A percentile compares a stretch with the other conserved stretches of the same genome.
Conservation (phyloP, 352 stramenopile genomes). For the Phytophthora hybrid region DNA sequence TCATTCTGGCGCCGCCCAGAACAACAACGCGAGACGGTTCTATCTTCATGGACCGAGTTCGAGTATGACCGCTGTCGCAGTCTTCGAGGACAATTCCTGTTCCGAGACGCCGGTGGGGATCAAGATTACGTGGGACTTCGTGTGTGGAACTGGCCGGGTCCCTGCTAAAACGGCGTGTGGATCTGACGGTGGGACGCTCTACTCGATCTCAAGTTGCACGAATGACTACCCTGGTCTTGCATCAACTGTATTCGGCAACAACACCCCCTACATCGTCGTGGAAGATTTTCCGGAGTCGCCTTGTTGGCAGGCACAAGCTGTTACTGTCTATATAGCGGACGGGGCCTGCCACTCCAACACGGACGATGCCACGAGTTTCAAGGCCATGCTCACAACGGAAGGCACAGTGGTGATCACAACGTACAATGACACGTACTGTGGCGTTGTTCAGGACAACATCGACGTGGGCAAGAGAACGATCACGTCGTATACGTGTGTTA, state of each 20-base stretch:
- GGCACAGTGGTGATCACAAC: neutral
- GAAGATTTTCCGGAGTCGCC: neutral
- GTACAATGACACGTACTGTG: slow-evolving; percentile 6
- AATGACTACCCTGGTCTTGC: slow-evolving; percentile 5
- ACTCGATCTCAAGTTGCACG: slow-evolving; percentile 14
- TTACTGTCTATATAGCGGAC: neutral
- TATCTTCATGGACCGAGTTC: neutral
- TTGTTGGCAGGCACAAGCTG: neutral
- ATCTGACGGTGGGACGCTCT: neutral
- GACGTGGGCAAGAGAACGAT: neutral
- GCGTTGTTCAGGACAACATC: neutral
- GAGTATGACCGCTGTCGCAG: neutral
- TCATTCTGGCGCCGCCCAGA: slow-evolving; percentile 1
- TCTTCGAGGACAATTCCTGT: neutral
- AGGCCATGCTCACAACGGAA: neutral
- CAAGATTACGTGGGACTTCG: slow-evolving; percentile 4
- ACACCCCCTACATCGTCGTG: slow-evolving; percentile 13
- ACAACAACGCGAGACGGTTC: neutral
- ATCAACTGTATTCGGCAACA: neutral
- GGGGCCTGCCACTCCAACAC: slow-evolving; percentile 6
- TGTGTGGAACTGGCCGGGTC: neutral
- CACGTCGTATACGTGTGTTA: neutral
- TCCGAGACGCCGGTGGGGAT: neutral
- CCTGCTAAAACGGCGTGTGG: neutral
- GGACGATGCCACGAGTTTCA: slow-evolving; percentile 11